Conservation (phyloP, 2,329 filamentous ascomycete genomes). For the Cercospora zeina region DNA sequence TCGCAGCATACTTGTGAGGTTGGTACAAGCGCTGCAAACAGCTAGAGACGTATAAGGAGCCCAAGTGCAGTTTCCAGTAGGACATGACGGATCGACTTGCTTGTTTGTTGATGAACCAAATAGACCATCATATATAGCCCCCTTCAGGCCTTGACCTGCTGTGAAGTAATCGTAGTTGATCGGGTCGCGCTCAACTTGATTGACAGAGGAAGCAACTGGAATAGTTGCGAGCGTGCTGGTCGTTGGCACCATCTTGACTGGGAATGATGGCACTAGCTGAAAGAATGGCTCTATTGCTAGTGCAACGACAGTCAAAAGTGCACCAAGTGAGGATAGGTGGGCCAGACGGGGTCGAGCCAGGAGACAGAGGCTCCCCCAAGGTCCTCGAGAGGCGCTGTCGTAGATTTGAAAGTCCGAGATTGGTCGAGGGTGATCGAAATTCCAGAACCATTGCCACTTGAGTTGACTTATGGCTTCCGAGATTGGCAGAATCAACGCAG, state of each 20-base stretch:
- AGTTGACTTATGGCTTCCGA: constrained; percentile 26
- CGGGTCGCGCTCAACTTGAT: background rate
- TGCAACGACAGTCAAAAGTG: constrained; percentile 18
- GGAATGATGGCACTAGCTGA: constrained; percentile 21
- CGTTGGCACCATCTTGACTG: background rate
- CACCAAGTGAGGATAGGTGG: constrained; percentile 21
- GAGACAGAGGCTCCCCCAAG: constrained; percentile 26
- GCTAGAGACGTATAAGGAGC: constrained; percentile 21
- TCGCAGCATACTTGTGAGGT: constrained; percentile 11
- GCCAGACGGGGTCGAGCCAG: constrained; percentile 11
- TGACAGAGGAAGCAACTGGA: constrained; percentile 9
- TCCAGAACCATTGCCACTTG: constrained; percentile 30
- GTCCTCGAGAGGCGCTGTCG: constrained; percentile 26
- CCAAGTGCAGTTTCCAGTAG: constrained; percentile 29
- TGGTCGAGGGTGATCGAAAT: constrained; percentile 4
- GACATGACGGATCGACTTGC: constrained; percentile 9
- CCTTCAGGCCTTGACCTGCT: constrained; percentile 6
- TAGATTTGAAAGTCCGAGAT: constrained; percentile 25
- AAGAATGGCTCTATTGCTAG: constrained; percentile 20
- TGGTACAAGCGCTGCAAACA: constrained; percentile 25
- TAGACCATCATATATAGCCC: constrained; percentile 19
- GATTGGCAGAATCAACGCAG: constrained; percentile 24
- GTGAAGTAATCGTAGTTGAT: background rate
- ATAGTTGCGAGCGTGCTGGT: background rate
- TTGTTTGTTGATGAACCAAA: background rate